Evolutionary conservation across 1,139 yeast genomes (phyloP).

Genomic region (Candida smagusa): DNA sequence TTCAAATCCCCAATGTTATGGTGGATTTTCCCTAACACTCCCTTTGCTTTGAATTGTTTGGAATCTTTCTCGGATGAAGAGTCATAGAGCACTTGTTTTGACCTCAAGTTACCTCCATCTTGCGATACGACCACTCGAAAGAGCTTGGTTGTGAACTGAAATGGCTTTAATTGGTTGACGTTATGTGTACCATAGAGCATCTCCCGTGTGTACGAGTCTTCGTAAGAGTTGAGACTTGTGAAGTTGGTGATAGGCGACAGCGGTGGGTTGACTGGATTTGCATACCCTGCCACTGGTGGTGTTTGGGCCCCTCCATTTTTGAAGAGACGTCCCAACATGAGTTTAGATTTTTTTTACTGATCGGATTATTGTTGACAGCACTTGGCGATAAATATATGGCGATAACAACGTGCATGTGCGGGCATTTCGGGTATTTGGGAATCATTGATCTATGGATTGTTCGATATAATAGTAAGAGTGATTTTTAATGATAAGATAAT

Average conservation of each 20-base stretch:
- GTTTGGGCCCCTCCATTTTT: constrained; percentile 8
- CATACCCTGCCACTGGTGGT: constrained; percentile 1
- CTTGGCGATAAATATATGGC: too few relatives aligned
- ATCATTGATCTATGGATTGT: too few relatives aligned
- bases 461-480: too few relatives aligned
- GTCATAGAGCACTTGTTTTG: constrained; percentile 50
- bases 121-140: constrained; percentile 49
- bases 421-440: too few relatives aligned
- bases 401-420: too few relatives aligned
- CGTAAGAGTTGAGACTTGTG: constrained; percentile 24
- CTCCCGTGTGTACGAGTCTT: constrained; percentile 42
- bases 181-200: constrained; percentile 42
- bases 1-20: constrained; percentile 46
- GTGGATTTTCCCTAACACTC: constrained; percentile 21
- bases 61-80: constrained; percentile 25
- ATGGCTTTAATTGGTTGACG: constrained; percentile 26
- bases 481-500: too few relatives aligned
- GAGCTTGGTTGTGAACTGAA: constrained; percentile 29
- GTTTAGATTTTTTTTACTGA: not conserved
- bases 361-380: too few relatives aligned
- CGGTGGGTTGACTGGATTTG: constrained; percentile 2
- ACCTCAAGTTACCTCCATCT: constrained; percentile 49
- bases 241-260: constrained; percentile 2
- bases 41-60: constrained; percentile 1
- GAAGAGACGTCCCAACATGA: constrained; percentile 16